phyloP scores from a whole-genome alignment of 495 filamentous ascomycete species.

The Penicillium goetzii region DNA sequence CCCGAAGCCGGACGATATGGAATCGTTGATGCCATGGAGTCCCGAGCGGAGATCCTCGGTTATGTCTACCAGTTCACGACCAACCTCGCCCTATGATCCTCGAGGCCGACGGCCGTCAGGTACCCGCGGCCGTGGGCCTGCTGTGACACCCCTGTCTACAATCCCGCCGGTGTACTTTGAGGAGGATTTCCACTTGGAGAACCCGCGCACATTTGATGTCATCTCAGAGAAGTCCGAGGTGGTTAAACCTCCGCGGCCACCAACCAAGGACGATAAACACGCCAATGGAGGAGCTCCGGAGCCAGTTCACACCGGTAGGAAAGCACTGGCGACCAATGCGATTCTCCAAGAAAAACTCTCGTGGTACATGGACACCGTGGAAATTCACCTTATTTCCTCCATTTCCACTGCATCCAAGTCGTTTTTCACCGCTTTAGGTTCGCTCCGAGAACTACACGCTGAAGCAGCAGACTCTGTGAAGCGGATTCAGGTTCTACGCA shows the following conservation, averaged over 20 bases:
- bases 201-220: slow-evolving; percentile 93
- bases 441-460: slow-evolving; percentile 83
- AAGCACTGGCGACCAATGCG: slow-evolving; percentile 92
- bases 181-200: slow-evolving; percentile 92
- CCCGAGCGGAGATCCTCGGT: slow-evolving; percentile 44
- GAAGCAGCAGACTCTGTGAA: slow-evolving; percentile 92
- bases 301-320: slow-evolving; percentile 62
- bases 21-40: slow-evolving; percentile 41
- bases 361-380: slow-evolving; percentile 99
- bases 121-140: slow-evolving; percentile 53
- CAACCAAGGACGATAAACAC: slow-evolving; percentile 55
- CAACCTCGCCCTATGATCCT: slow-evolving; percentile 46
- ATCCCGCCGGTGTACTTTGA: slow-evolving; percentile 95
- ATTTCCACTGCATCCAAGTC: slow-evolving; percentile 94
- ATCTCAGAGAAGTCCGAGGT: slow-evolving; percentile 96
- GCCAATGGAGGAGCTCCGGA: slow-evolving; percentile 65
- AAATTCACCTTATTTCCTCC: slow-evolving; percentile 94
- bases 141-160: slow-evolving; percentile 83
- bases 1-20: slow-evolving; percentile 41
- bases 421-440: slow-evolving; percentile 95
- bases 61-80: slow-evolving; percentile 43
- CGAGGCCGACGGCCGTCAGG: slow-evolving; percentile 41
- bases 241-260: slow-evolving; percentile 65
- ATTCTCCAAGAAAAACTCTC: slow-evolving; percentile 99
- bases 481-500: slow-evolving; percentile 78